Evolutionary conservation across 331 rosid genomes (phyloP).

Genomic region (Pyrus hybrid): DNA sequence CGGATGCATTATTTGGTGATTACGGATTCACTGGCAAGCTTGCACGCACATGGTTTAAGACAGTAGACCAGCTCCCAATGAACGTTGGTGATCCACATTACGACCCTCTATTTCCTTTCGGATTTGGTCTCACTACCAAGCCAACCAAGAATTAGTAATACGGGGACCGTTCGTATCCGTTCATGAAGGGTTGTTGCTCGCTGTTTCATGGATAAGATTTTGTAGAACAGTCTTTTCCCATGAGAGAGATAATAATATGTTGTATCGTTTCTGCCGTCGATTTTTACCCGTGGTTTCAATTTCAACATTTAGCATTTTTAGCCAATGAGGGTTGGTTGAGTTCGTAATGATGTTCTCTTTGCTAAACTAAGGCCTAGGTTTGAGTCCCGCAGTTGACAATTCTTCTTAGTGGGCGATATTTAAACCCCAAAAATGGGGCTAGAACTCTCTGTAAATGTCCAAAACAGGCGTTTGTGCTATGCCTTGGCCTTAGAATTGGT

Average conservation of each 20-base stretch:
- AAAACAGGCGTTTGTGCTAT: too few relatives aligned
- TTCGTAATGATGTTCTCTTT: too few relatives aligned
- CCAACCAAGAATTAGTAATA: constrained; percentile 7
- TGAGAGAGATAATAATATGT: background rate
- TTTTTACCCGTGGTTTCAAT: background rate
- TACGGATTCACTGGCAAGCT: constrained; percentile 70
- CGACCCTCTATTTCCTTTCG: constrained; percentile 73
- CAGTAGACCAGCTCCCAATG: constrained; percentile 76
- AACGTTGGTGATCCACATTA: constrained; percentile 75
- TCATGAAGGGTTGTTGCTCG: background rate
- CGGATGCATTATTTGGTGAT: constrained; percentile 58
- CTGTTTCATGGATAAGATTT: background rate
- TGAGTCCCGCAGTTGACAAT: too few relatives aligned
- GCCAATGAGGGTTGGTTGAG: too few relatives aligned
- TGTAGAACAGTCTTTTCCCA: background rate
- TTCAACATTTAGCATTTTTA: too few relatives aligned
- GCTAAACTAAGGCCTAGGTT: too few relatives aligned
- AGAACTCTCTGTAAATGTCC: too few relatives aligned
- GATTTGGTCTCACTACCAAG: constrained; percentile 68
- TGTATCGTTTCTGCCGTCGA: background rate
- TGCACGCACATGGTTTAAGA: constrained; percentile 76
- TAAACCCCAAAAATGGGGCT: too few relatives aligned
- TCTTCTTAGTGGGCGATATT: too few relatives aligned
- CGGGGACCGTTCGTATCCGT: background rate
- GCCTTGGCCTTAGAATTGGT: too few relatives aligned